Evolutionary conservation across 352 stramenopile species (phyloP), one percentile per base, ranked within the genome.

Genomic region (Phytophthora fragariaefolia): DNA sequence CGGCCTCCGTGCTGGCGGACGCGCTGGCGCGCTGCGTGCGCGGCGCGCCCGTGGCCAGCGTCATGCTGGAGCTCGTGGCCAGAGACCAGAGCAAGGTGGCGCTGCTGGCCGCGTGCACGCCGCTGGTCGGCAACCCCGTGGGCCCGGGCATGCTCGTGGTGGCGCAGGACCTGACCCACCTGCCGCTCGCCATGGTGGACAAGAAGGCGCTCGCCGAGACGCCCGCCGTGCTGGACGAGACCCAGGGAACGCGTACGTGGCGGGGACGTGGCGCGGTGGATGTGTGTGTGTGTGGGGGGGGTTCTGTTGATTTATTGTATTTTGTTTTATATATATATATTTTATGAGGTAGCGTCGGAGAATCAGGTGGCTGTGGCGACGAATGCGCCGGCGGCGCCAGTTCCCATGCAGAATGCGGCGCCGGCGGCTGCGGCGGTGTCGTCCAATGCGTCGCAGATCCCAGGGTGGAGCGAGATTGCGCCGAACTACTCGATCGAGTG

Each of bases 401-500:
- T 66, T 48, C 48, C 57, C 1, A 47, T 50, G 27, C 58, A 58
- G 45, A 70, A 58, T 53, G 61, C 57, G 23, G 63, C 61, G 34
- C 24, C 66, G 27, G 47, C 48, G 18, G 17, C 71, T 26, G 26
- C 60, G 15, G 54, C 50, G 36, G 56, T 74, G 6, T 48, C 67
- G 24, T 92, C 83, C 8, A 93, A 93, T 36, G 87, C 83, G 6
- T 80, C 81, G 26, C 90, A 87, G 53, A 89, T 95, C 18, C 82
- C 84, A 15, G 87, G 87, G 20, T 95, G 87, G 87, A 88, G 76
- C 45, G 85, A 95, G 43, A 90, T 95, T 50, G 84, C 84, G 6
- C 85, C 87, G 0, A 77, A 92, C 50, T 95, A 95, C 62, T 91
- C 87, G 64, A 92, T 95, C 51, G 87, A 95, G 54, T 91, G 85